Conservation (phyloP, 352 stramenopile genomes). For the Pythium folliculosum region DNA sequence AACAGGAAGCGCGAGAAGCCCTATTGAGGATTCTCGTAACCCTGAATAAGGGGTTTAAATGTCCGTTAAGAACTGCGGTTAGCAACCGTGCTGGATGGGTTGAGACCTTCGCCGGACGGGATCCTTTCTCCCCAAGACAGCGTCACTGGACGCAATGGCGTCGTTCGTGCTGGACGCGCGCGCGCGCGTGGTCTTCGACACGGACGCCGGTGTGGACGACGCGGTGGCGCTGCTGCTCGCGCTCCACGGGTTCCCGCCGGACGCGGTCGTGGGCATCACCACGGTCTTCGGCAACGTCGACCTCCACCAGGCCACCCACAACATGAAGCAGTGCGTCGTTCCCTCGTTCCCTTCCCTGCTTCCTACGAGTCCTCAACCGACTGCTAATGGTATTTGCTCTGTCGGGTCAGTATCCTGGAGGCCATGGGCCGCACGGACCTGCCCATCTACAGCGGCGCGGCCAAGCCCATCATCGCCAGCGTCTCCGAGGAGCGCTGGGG, state of each 20-base stretch:
- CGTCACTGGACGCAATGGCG: too few species aligned
- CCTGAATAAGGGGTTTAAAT: too few species aligned
- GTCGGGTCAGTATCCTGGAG: conserved; percentile 57
- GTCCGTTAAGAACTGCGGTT: too few species aligned
- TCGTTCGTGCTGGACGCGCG: conserved; percentile 19
- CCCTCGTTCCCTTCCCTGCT: not conserved
- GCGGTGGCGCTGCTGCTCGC: conserved; percentile 73
- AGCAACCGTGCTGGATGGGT: too few species aligned
- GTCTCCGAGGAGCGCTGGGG: conserved; percentile 67
- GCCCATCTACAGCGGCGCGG: conserved; percentile 62
- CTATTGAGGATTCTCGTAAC: too few species aligned
- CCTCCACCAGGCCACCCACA: conserved; percentile 80
- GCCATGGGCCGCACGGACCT: conserved; percentile 49
- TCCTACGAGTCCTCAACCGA: not conserved
- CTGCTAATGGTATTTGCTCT: not conserved
- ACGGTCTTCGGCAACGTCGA: conserved; percentile 87
- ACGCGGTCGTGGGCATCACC: conserved; percentile 65
- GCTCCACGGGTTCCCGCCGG: conserved; percentile 58
- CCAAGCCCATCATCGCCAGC: conserved; percentile 64
- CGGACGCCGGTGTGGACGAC: conserved; percentile 81
- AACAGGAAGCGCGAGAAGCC: too few species aligned
- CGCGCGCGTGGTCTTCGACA: conserved; percentile 73
- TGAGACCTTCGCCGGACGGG: too few species aligned
- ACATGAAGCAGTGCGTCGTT: conserved; percentile 63
- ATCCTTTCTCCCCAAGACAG: too few species aligned